phyloP scores from a whole-genome alignment of 805 yeast species.

The Cyberlindnera mrakii region DNA sequence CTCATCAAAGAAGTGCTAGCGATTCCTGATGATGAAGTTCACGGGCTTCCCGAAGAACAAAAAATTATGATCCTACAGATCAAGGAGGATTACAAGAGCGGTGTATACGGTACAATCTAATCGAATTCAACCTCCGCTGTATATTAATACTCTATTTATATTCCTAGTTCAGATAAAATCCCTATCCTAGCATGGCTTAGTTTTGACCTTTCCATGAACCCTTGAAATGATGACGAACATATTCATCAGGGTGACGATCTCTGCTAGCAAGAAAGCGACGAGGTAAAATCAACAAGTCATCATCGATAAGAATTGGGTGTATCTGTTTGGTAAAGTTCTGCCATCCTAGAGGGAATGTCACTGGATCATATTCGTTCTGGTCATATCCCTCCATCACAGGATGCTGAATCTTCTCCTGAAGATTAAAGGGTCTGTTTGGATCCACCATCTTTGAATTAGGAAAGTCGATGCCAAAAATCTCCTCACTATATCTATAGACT shows the following conservation, averaged over 20 bases:
- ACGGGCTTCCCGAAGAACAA: conserved; percentile 46
- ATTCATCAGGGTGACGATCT: conserved; percentile 37
- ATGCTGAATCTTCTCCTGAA: background rate
- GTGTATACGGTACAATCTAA: conserved; percentile 22
- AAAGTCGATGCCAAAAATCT: background rate
- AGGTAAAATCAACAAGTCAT: conserved; percentile 66
- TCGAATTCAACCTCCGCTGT: background rate
- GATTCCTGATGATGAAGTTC: conserved; percentile 46
- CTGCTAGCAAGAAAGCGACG: conserved; percentile 59
- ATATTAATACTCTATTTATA: too few species aligned
- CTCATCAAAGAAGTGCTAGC: conserved; percentile 47
- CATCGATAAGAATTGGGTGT: conserved; percentile 24
- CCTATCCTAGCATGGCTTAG: background rate
- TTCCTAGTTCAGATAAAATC: too few species aligned
- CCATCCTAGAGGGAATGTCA: conserved; percentile 1
- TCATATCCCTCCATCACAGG: background rate
- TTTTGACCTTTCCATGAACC: conserved; percentile 45
- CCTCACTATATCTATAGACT: conserved; percentile 1
- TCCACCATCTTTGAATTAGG: background rate
- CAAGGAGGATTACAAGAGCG: conserved; percentile 23
- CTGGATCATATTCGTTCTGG: conserved; percentile 1
- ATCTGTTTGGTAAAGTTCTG: conserved; percentile 3
- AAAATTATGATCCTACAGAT: conserved; percentile 23
- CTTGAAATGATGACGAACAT: conserved; percentile 49
- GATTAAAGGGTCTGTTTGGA: conserved; percentile 1